phyloP scores from a whole-genome alignment of 768 basidiomycete genomes.

The Lentinula sp. region DNA sequence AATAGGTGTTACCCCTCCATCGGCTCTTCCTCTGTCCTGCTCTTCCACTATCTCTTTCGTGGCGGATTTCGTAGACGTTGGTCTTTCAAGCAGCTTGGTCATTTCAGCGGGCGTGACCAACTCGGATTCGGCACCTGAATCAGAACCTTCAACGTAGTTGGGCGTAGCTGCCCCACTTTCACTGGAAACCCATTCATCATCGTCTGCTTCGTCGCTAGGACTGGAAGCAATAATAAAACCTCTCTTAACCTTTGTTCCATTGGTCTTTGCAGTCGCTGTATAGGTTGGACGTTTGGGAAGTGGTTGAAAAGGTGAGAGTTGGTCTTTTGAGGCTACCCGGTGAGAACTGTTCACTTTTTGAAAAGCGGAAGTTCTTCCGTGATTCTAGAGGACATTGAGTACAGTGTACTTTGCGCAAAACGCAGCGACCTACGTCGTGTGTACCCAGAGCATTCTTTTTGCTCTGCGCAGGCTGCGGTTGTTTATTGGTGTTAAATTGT shows the following conservation, averaged over 20 bases:
- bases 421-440: slow-evolving; percentile 34
- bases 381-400: slow-evolving; percentile 16
- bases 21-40: not conserved
- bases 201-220: slow-evolving; percentile 44
- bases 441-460: slow-evolving; percentile 37
- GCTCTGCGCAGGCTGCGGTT: slow-evolving; percentile 36
- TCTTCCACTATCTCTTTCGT: slow-evolving; percentile 3
- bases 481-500: slow-evolving; percentile 22
- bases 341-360: slow-evolving; percentile 28
- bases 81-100: slow-evolving; percentile 9
- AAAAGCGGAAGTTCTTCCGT: slow-evolving; percentile 21
- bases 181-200: slow-evolving; percentile 75
- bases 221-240: slow-evolving; percentile 54
- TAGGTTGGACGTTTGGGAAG: slow-evolving; percentile 11
- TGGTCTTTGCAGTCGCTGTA: slow-evolving; percentile 18
- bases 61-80: not conserved
- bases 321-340: slow-evolving; percentile 26
- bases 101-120: slow-evolving; percentile 19
- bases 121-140: slow-evolving; percentile 35
- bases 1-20: slow-evolving; percentile 10
- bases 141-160: slow-evolving; percentile 36
- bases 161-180: slow-evolving; percentile 74
- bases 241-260: slow-evolving; percentile 32
- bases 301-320: slow-evolving; percentile 17
- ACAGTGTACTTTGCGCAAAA: slow-evolving; percentile 8